Percentiles rank a stretch among this genome's conserved stretches.
Evolutionary conservation across 2,329 filamentous ascomycete genomes (phyloP).

Genomic region (Sporothrix mexicana): DNA sequence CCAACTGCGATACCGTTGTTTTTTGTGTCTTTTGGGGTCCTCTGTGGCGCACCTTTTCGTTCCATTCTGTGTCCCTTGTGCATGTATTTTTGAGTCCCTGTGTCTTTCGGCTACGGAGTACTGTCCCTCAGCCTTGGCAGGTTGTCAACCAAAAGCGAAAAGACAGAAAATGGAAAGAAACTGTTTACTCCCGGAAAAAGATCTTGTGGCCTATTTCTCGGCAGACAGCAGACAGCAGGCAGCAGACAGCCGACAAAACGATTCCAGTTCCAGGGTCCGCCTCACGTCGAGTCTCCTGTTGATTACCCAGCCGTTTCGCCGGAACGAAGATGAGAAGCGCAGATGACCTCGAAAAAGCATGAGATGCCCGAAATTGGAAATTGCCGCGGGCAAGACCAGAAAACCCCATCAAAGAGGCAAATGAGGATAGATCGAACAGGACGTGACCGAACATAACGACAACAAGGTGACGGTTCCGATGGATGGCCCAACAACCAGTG

Average conservation of each 20-base stretch:
- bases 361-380: constrained; percentile 7
- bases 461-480: too few species aligned
- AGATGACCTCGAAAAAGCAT: background rate
- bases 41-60: too few species aligned
- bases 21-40: too few species aligned
- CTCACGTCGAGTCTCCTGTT: background rate
- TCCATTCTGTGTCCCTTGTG: too few species aligned
- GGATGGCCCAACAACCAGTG: too few species aligned
- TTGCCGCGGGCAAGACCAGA: background rate
- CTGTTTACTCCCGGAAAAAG: background rate
- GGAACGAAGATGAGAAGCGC: background rate
- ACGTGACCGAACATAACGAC: background rate
- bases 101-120: background rate
- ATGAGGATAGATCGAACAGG: background rate
- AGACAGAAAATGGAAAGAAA: background rate
- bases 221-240: too few species aligned
- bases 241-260: too few species aligned
- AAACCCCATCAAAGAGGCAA: background rate
- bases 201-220: background rate
- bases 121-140: background rate
- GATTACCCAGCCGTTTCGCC: background rate
- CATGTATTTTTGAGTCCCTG: too few species aligned
- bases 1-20: background rate
- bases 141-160: background rate
- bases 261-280: background rate